Evolutionary conservation across 1,284 basidiomycete species (phyloP), one percentile per base, ranked within the genome.

Genomic region (Anthracocystis setariae): DNA sequence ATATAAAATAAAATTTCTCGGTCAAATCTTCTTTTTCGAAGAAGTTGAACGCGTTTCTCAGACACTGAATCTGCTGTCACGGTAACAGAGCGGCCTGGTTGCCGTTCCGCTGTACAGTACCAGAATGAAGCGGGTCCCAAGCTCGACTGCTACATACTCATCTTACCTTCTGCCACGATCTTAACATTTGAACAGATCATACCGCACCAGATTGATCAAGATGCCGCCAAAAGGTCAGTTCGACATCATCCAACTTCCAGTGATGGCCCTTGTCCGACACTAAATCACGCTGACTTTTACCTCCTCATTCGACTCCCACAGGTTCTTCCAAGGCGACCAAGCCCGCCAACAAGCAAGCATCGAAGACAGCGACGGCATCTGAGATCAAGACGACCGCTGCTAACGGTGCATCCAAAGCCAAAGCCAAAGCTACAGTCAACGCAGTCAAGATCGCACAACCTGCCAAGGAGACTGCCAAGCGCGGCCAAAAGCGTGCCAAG

Each of bases 401-500:
- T 1, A 70, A 63, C 18, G 59, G 55, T 32, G 35, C 15, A 15
- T 21, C 59, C 4, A 55, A 52, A n/a, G n/a, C 47, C 4, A 55
- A 52, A n/a, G n/a, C 47, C 17, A 63, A 69, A 29, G 39, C 55
- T 3, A 27, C 39, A 32, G n/a, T 53, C 20, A 63, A 63, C 43
- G 24, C 44, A 20, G 24, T 39, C 38, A 50, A 56, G 46, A 40
- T 43, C 25, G 50, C 23, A 9, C 33, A 40, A 12, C 2, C 54
- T 12, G 46, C 47, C 8, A 49, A 42, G 25, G 51, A 58, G 12
- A n/a, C 18, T 10, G 54, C 49, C 10, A 66, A 72, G 48, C 64
- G 64, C 17, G 69, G 69, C 20, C 54, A 51, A 38, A 72, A 72
- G 56, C 54, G 69, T 40, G 63, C 59, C 44, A 72, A 62, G 38